Percentiles rank a stretch among this genome's conserved stretches.
Conservation (phyloP, 305 asterid genomes). For the Solanum aculeatissimum region DNA sequence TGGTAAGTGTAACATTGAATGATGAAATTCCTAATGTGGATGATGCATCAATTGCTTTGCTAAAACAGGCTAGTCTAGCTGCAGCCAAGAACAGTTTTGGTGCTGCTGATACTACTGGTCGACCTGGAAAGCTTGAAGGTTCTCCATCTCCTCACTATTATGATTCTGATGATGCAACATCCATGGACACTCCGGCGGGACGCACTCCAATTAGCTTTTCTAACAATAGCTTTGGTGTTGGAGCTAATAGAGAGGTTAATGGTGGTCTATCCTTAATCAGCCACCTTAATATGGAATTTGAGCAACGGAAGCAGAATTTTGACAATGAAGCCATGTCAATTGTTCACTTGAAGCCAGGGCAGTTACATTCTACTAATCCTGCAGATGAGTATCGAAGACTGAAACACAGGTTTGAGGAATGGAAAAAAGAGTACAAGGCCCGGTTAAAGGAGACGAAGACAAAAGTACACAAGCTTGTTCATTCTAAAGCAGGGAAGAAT, state of each 20-base stretch:
- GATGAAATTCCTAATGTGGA: neutral
- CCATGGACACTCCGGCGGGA: conserved; percentile 61
- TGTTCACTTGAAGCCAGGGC: conserved; percentile 44
- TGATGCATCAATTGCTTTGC: neutral
- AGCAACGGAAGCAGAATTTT: conserved; percentile 49
- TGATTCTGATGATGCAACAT: conserved; percentile 53
- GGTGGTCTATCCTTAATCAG: conserved; percentile 35
- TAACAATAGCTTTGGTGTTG: conserved; percentile 25
- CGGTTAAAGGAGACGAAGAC: conserved; percentile 60
- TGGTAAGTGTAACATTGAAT: neutral
- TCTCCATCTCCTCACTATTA: conserved; percentile 49
- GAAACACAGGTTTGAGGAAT: conserved; percentile 46
- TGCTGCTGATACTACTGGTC: conserved; percentile 26
- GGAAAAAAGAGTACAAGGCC: conserved; percentile 71
- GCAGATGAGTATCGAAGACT: conserved; percentile 50
- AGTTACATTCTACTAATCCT: conserved; percentile 20
- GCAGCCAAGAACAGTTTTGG: conserved; percentile 62
- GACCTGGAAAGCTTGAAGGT: conserved; percentile 30
- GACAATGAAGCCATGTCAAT: conserved; percentile 56
- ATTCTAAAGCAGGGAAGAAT: conserved; percentile 44
- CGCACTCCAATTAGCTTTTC: conserved; percentile 39
- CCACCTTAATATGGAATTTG: conserved; percentile 66
- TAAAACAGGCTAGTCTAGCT: conserved; percentile 61
- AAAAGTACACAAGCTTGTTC: conserved; percentile 43
- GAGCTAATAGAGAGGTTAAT: conserved; percentile 23